These are phyloP conservation scores for Pseudisothecium myosuroides DNA, from an alignment of 225 moss, liverwort and hornwort genomes.

Conservation along the genomic window DNA sequence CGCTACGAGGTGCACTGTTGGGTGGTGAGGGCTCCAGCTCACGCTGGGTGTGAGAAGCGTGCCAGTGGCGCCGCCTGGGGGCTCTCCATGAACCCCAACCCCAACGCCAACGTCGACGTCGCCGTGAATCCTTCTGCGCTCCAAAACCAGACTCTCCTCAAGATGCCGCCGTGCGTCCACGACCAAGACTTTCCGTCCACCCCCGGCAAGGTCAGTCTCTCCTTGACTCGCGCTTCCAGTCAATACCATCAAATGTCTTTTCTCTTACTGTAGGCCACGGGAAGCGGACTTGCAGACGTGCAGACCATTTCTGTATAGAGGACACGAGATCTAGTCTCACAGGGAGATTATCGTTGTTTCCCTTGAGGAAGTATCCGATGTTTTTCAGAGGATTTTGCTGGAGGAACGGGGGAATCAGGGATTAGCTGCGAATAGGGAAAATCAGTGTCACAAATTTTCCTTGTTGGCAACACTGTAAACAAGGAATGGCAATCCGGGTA, in stretches of 20 bases:
- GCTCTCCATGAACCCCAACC: constrained; percentile 1
- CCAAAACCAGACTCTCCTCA: neutral
- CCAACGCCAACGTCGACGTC: neutral
- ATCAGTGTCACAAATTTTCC: neutral
- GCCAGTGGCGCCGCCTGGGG: neutral
- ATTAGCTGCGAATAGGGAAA: neutral
- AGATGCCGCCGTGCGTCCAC: constrained; percentile 21
- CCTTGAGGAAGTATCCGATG: neutral
- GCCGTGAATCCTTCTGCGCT: neutral
- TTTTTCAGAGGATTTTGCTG: neutral
- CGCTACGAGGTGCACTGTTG: constrained; percentile 12
- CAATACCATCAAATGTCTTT: neutral
- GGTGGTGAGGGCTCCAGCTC: constrained; percentile 5
- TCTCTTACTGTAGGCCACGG: neutral
- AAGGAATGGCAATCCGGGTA: neutral
- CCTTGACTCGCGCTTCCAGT: too few species aligned
- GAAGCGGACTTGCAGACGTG: neutral
- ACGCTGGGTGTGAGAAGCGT: constrained; percentile 10
- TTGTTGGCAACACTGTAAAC: neutral
- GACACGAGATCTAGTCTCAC: neutral
- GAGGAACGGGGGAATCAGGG: neutral
- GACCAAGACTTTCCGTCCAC: constrained; percentile 29
- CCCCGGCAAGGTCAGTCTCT: constrained; percentile 25
- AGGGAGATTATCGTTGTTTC: neutral
- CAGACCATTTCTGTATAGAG: neutral